Evolutionary conservation across 1,284 basidiomycete genomes (phyloP), one percentile per base, ranked within the genome.

Genomic region (Ceraceosorus bombacis): DNA sequence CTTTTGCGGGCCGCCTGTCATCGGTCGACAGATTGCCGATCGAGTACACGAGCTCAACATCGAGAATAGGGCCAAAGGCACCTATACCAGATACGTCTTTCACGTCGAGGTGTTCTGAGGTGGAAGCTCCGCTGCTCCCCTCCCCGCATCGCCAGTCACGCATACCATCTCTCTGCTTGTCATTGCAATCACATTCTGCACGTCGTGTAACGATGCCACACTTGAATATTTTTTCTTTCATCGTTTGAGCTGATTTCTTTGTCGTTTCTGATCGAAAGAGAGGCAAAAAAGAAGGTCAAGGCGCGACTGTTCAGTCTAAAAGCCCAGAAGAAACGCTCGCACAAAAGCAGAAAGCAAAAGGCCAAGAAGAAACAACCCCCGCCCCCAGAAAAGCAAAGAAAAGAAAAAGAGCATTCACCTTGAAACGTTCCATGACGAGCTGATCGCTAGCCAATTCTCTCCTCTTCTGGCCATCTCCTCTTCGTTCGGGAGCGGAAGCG

Each of bases 401-500:
- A 46, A 46, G 43, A 1, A 10, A 10, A 10, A 15, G 10, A 10
- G 15, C 10, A 10, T 54, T 46, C 43, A 46, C 43, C 43, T 64
- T 80, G 78, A 81, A 81, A 17, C 80, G 73, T 61, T 81, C 81
- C 69, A 84, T 75, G 62, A 91, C 91, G 77, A 87, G 77, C 72
- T 95, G 90, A 70, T 96, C 93, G 1, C 90, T 95, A 2, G 92
- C 90, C 82, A 86, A 85, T 71, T 92, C 88, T 17, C 81, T 81
- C 62, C 83, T 81, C 39, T 13, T n/a, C 5, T 59, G 50, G 36
- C 49, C n/a, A 5, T 40, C 41, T 6, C 13, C 51, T 37, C 38
- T 43, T 10, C 48, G 51, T 41, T 40, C 43, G 2, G 39, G 36
- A 6, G 41, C 7, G 54, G 41, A 10, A 13, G 40, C 82, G 80